Base-by-base conservation (phyloP, 176 grass and related monocot species). In the Musa acuminata region DNA sequence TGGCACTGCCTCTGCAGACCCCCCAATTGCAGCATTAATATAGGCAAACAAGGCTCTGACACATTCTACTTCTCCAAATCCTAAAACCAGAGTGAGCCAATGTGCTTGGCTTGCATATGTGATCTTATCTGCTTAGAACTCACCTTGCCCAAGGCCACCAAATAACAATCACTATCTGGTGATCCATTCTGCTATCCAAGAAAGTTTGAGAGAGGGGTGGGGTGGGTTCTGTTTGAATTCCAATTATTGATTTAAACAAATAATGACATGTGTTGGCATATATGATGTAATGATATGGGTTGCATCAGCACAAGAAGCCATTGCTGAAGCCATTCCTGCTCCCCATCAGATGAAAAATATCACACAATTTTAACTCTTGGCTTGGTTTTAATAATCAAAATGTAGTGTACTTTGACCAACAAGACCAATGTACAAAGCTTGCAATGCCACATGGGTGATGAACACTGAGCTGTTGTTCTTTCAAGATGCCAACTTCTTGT, bases 81-180 rank as follows among this genome's bases (percentile, higher is more conserved):
- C 72, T 19, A 35, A 24, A 74, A 57, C 24, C 17, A 57, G 52
- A 26, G 52, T 29, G 16, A 19, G 12, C 23, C 14, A 19, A 53
- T 27, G 17, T 73, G 71, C 22, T 54, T 59, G 72, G 72, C 53
- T 74, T 59, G n/a, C 14, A 23, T 43, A 35, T 29, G 22, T 75
- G 72, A 55, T 80, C 71, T 62, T 57, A 62, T 73, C 51, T 55
- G 9, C 22, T 21, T 60, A 65, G 67, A 79, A 62, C 55, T 21
- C 59, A 48, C 82, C 25, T 52, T 12, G 27, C 21, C 64, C 13
- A 35, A 62, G 48, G 66, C 73, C 68, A 48, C 67, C 78, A 76
- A 69, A 54, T 21, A 80, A 85, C 50, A 69, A 67, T 76, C 83
- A 85, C 75, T 71, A 83, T 64, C 58, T 86, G 87, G 81, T 82